These are phyloP conservation scores for Cercis canadensis DNA, from an alignment of 306 rosid species.

Conservation along the genomic window DNA sequence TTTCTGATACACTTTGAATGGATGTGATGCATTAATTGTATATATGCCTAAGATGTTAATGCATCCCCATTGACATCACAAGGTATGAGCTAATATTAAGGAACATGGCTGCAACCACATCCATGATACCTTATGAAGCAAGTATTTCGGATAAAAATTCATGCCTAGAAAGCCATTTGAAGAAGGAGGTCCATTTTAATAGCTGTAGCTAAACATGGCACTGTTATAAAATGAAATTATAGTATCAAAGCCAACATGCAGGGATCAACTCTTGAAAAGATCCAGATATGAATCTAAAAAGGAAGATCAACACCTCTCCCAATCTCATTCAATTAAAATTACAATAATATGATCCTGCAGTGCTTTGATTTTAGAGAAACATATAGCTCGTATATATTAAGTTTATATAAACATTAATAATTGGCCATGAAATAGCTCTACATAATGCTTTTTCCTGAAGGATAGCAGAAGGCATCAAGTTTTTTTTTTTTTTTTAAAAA, in stretches of 20 bases:
- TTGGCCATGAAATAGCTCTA: background rate
- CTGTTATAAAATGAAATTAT: slow-evolving; percentile 1
- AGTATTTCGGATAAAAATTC: too few relatives aligned
- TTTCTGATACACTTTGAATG: too few relatives aligned
- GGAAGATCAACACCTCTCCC: background rate
- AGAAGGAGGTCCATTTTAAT: background rate
- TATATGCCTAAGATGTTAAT: too few relatives aligned
- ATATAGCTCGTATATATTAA: background rate
- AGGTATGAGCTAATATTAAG: background rate
- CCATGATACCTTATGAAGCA: background rate
- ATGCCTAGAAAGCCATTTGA: too few relatives aligned
- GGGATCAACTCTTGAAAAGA: background rate
- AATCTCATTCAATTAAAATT: background rate
- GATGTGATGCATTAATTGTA: background rate
- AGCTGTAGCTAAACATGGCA: background rate
- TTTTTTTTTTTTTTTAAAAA: too few relatives aligned
- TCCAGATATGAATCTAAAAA: background rate
- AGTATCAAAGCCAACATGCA: background rate
- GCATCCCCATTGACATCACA: background rate
- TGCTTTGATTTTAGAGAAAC: background rate
- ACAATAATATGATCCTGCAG: background rate
- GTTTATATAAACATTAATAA: background rate
- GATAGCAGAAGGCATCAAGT: background rate
- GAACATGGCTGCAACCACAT: background rate
- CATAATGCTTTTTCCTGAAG: background rate